Base-by-base conservation (phyloP, 495 filamentous ascomycete species). In the Lichina pygmaea region DNA sequence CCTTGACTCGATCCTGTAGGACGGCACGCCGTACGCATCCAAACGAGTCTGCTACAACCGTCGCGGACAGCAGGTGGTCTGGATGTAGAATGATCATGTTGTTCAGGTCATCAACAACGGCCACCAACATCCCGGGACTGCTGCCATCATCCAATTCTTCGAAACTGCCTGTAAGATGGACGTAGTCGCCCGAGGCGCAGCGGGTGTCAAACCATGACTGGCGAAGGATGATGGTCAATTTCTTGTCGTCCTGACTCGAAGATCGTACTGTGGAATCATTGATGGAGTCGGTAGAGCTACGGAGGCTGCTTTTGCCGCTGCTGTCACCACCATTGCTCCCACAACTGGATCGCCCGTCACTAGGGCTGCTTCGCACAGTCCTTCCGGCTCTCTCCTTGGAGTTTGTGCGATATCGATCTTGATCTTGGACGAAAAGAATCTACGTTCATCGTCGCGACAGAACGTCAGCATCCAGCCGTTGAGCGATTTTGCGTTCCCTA, bases 1-100 rank as follows among this genome's bases (percentile, higher is more conserved):
- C 80, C 58, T 93, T 95, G 55, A 94, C 77, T 41, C 89, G 73
- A 54, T 94, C 86, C 54, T 94, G 83, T 33, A 97, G 72, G 2
- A 93, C 84, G 30, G 89, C 84, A 45, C 85, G 77, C 10, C 89
- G 75, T 49, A 75, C 73, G 54, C 89, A 97, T 38, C 72, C 73
- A 54, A 93, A 86, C 0, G 89, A 91, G 55, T 97, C 89, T 34
- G 80, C 89, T 33, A 97, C 78, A 8, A 86, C 79, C 7, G 86
- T 93, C 2, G 86, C 77, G 9, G 89, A 94, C 44, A 97, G 77
- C 17, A 97, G 70, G 60, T 93, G 86, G 58, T 97, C 89, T 3
- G 89, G 89, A 56, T 97, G 84, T 10, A 97, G 65, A 51, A 97
- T 86, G 36, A 97, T 61, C 63, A 93, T 78, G 52, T 92, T 81